Evolutionary conservation across 2,329 filamentous ascomycete genomes (phyloP), one percentile per base, ranked within the genome.

Genomic region (Botryotinia convoluta): DNA sequence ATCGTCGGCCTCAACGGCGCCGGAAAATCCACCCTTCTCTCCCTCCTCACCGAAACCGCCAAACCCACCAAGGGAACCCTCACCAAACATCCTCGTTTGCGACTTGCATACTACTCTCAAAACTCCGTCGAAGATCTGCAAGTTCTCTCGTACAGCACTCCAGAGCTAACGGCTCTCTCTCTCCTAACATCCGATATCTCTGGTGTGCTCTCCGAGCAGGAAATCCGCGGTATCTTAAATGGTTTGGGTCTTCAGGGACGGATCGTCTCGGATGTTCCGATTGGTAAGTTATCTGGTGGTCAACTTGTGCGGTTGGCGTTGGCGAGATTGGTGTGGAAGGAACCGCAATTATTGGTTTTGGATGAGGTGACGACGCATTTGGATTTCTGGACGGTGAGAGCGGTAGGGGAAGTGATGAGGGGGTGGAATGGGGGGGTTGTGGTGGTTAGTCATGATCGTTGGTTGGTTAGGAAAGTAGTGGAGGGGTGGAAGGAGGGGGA

Each of bases 351-450:
- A 79, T 89, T 99, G 73, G 94, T 98, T 42, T 91, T 98, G 26
- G 95, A 98, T 88, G 95, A 98, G 85, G 95, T 96, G 69, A 98
- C 96, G 81, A 99, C 93, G 1, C 94, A 97, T 84, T 85, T 97
- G 59, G 94, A 97, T 80, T 93, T 92, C 75, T 89, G 96, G 82
- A 95, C 92, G 0, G 92, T 95, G 37, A 87, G 89, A 12, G 92
- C 92, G 2, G 82, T 97, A 72, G 86, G 91, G 0, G 85, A 88
- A 37, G 91, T 91, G 3, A 81, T 97, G 75, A 85, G 87, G 22
- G 83, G 83, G 4, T 97, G 92, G 86, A 87, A 90, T 72, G 93
- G 93, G 0, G 93, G 93, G 0, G 87, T 96, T 6, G 83, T 97
- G 57, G 83, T 96, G 8, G 91, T 96, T 7, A 94, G 90, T 51